Evolutionary conservation across 2,329 filamentous ascomycete species (phyloP), one percentile per base, ranked within the genome.

Genomic region (Penicillium aurantiogriseum): DNA sequence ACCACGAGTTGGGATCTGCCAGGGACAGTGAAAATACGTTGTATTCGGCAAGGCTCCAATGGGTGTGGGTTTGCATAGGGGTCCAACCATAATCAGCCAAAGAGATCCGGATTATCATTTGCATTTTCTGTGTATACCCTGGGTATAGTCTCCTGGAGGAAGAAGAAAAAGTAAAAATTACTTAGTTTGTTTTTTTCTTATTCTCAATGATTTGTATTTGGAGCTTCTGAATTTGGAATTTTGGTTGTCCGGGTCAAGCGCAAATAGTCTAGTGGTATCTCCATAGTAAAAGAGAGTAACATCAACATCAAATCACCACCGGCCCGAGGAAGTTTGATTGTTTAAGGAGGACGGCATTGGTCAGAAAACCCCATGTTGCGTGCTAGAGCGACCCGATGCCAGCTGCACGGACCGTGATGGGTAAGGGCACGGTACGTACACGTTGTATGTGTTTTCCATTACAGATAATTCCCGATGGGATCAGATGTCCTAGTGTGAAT

Each of bases 401-500:
- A 49, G 56, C 58, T 64, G 64, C 64, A 67, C 64, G 65, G 66
- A 68, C 63, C 61, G 52, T 65, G 61, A 66, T 55, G 57, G 40
- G 55, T 62, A 60, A 49, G 31, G 56, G 31, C 54, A 62, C 48
- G 53, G 59, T 63, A 66, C 57, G n/a, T 29, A 55, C 38, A 29
- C 36, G 29, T 53, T 38, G 39, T 25, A 59, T 64, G 61, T 62
- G 58, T 63, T 64, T 59, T 61, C 59, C 59, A 62, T 62, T 66
- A 64, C 66, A 63, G 53, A 62, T 58, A 54, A 62, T 54, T 56
- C 51, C 62, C 64, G 62, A 62, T 60, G 56, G 66, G 67, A 69
- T 72, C 64, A 70, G 67, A 66, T 69, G 66, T 66, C 58, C 63
- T 61, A 69, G 67, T 59, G 63, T 63, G 67, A 66, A 68, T 66